phyloP scores from a whole-genome alignment of 2,329 filamentous ascomycete genomes.

The Hymenoscyphus fraxineus region DNA sequence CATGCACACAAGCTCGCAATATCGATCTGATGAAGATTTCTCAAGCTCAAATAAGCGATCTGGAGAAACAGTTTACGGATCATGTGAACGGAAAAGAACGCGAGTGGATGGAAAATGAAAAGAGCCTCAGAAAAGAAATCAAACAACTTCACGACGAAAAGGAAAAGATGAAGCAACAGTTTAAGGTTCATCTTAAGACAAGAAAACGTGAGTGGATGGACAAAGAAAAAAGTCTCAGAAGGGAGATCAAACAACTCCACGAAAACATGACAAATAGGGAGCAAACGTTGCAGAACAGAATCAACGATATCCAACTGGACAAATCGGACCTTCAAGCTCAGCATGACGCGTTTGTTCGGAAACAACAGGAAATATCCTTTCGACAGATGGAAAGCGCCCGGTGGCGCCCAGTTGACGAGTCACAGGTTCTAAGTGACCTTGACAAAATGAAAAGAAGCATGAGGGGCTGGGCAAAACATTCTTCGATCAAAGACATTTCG shows the following conservation, averaged over 20 bases:
- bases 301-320: conserved; percentile 8
- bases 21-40: neutral
- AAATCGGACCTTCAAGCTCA: conserved; percentile 1
- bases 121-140: neutral
- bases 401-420: conserved; percentile 17
- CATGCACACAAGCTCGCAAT: neutral
- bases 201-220: neutral
- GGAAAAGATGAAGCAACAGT: neutral
- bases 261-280: neutral
- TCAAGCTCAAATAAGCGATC: neutral
- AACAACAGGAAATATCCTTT: conserved; percentile 19
- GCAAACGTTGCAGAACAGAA: conserved; percentile 6
- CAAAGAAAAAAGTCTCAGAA: neutral
- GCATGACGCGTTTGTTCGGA: conserved; percentile 8
- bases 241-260: neutral
- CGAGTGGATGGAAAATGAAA: neutral
- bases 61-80: neutral
- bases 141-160: neutral
- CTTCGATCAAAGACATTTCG: neutral
- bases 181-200: neutral
- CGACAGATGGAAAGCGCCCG: conserved; percentile 16
- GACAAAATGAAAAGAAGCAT: conserved; percentile 17
- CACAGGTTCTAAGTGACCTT: conserved; percentile 13
- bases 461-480: neutral
- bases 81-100: neutral